Evolutionary conservation across 352 stramenopile species (phyloP), one percentile per base, ranked within the genome.

Genomic region (Pythium grandisporangium): DNA sequence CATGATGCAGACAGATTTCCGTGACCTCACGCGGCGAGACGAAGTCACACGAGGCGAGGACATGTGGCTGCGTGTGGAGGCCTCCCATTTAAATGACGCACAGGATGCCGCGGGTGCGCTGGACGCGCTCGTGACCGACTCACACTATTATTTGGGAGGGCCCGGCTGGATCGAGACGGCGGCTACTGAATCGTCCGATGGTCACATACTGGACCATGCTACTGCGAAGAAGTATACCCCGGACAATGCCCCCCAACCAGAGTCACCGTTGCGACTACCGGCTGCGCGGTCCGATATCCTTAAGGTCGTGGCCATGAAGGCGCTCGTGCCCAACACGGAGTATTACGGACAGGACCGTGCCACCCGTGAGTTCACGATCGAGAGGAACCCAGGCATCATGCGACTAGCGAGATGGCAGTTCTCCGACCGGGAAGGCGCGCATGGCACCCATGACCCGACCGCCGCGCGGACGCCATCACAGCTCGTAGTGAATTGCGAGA

Each of bases 291-390:
- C n/a, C n/a, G n/a, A n/a, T n/a, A n/a, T n/a, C n/a, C 80, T 83
- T 42, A 61, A 69, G 5, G 30, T 86, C 17, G 61, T 76, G 33
- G 59, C 63, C 2, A 82, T 86, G 67, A 77, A 74, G 46, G 70
- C 73, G 5, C 51, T 41, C 2, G 60, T 67, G 4, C 70, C 73
- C 5, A 69, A 59, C 8, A 36, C 24, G 19, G 63, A 60, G 14
- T 67, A 64, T 40, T 86, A 86, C 30, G 73, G 73, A 20, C 67
- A 82, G 42, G 73, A 86, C 48, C 37, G 29, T 1, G 67, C 67
- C 20, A 86, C 73, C 17, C 70, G 70, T 7, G 73, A 83, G 54
- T 80, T 69, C 49, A 50, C 67, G 2, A 40, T 66, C 10, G 73
- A 86, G 60, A 80, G 67, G 14, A 86, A 86, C 39, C 60, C 73